Base-by-base conservation (phyloP, 352 stramenopile genomes). In the Phytopythium helicoides region DNA sequence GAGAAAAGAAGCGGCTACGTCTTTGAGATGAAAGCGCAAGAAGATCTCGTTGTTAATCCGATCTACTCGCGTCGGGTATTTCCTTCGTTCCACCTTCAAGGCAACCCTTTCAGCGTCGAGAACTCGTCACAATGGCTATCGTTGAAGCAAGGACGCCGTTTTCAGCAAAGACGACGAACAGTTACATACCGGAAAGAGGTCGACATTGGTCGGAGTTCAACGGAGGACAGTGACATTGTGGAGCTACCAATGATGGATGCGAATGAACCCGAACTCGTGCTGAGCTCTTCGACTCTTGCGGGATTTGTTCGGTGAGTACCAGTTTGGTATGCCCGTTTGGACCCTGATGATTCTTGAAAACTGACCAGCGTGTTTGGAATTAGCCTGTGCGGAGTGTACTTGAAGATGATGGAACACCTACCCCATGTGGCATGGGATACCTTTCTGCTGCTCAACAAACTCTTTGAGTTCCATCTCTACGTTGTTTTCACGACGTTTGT, bases 361-460 rank as follows among this genome's bases (percentile, higher is more conserved):
- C 38, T 18, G 12, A 35, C 37, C 28, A 39, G 54, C 8, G 18
- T 44, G 53, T 46, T 18, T 23, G 47, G 28, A 33, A 21, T 47
- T 55, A 92, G 84, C 0, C 71, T 94, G 26, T 91, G 79, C 26
- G 85, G 85, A 33, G 69, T 91, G 10, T 92, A 95, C 45, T 48
- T 95, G 40, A 95, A 95, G 67, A 90, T 93, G 70, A 93, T 95
- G 82, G 67, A 92, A 49, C 67, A 92, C 25, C 49, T 95, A 39
- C 82, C 82, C 12, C 70, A 87, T 28, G 74, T 89, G 23, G 60
- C 69, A 14, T 91, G 77, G 74, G 77, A 93, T 28, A 61, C 81
- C 19, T 86, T 91, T 55, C 54, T 75, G 28, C 68, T 74, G 46
- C 64, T 95, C n/a, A 81, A 86, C 51, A 83, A 81, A 44, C 47